Conservation (phyloP, 2,329 filamentous ascomycete genomes). For the Arthrinium phaeospermum region DNA sequence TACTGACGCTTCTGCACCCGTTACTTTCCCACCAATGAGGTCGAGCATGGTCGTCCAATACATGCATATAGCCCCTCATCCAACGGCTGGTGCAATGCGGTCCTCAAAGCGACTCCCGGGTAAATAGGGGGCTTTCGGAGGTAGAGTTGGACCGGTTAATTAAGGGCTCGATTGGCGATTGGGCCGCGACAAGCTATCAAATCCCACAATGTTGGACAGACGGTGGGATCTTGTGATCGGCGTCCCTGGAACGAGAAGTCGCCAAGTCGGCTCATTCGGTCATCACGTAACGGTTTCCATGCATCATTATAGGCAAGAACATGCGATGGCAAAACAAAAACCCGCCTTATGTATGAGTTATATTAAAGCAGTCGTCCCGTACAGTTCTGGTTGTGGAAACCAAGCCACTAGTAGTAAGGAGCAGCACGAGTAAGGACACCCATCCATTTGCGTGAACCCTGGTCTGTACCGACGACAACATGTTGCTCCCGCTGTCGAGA, state of each 20-base stretch:
- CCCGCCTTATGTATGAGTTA: neutral
- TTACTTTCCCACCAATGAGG: slow-evolving; percentile 1
- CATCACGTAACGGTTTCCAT: neutral
- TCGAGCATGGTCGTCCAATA: neutral
- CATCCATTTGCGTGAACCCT: neutral
- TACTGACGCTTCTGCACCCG: neutral
- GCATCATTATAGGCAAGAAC: neutral
- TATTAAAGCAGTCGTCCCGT: neutral
- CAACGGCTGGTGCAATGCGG: neutral
- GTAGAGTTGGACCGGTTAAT: neutral
- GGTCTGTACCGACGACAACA: neutral
- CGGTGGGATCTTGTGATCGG: too few species aligned
- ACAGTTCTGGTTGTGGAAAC: neutral
- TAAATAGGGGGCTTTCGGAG: neutral
- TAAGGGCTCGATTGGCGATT: neutral
- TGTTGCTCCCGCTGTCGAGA: neutral
- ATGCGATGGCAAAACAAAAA: neutral
- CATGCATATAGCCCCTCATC: neutral
- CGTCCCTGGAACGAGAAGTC: neutral
- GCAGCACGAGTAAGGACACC: neutral
- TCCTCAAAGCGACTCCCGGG: neutral
- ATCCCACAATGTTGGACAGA: neutral
- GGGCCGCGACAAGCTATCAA: neutral
- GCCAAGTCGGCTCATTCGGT: neutral
- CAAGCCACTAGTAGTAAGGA: neutral